Conservation (phyloP, 2,329 filamentous ascomycete species). For the Ophiostoma australiae region DNA sequence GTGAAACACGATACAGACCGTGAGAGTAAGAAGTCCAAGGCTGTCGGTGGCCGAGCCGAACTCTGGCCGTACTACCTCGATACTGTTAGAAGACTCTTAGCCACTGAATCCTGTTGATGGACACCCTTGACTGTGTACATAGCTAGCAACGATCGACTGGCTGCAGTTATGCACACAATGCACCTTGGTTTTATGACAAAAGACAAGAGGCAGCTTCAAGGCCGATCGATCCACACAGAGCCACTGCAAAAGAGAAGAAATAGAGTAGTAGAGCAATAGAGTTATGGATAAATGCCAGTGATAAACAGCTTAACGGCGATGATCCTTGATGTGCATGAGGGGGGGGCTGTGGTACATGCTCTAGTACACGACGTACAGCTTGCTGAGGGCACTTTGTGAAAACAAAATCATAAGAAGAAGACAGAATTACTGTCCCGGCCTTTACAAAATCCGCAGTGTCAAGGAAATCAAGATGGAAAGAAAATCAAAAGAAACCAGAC, state of each 20-base stretch:
- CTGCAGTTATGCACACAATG: neutral
- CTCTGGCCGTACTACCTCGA: too few relatives aligned
- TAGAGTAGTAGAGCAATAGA: neutral
- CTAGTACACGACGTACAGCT: too few relatives aligned
- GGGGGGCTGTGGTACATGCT: too few relatives aligned
- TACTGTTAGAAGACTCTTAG: too few relatives aligned
- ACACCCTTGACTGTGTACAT: too few relatives aligned
- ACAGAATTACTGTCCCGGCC: too few relatives aligned
- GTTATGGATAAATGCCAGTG: neutral
- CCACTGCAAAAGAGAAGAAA: too few relatives aligned
- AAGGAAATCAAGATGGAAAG: neutral
- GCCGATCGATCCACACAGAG: neutral
- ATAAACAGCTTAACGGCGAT: neutral
- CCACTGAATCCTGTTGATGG: too few relatives aligned
- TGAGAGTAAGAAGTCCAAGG: neutral
- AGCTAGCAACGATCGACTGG: neutral
- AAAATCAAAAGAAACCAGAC: neutral
- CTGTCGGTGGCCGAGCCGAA: neutral
- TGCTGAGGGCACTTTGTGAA: neutral
- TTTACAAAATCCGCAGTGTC: too few relatives aligned
- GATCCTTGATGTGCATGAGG: constrained; percentile 3
- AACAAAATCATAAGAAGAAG: too few relatives aligned
- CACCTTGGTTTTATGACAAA: neutral
- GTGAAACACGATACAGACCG: neutral
- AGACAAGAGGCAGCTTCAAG: neutral